phyloP scores from a whole-genome alignment of 345 rosid genomes.

The Turritis glabra region DNA sequence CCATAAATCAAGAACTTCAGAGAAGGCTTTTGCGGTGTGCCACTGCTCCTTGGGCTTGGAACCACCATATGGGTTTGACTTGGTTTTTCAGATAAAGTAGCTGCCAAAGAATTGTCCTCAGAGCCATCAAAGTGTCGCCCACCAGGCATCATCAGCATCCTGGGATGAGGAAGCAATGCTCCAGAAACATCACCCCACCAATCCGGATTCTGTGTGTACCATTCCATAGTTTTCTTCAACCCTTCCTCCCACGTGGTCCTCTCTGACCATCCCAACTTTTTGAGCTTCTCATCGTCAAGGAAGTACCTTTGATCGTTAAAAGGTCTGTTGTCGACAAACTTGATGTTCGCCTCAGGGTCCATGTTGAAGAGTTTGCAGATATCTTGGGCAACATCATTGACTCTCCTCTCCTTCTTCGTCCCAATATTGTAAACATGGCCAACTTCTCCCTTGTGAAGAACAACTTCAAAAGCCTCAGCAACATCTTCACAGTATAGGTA shows the following conservation, averaged over 20 bases:
- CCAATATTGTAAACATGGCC: constrained; percentile 92
- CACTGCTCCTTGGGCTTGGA: constrained; percentile 49
- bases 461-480: constrained; percentile 85
- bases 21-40: constrained; percentile 46
- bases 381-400: constrained; percentile 81
- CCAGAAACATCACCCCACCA: constrained; percentile 99
- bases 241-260: constrained; percentile 85
- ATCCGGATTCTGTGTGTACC: constrained; percentile 83
- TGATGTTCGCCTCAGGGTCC: constrained; percentile 67
- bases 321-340: constrained; percentile 83
- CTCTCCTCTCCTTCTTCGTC: constrained; percentile 89
- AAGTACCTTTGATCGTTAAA: constrained; percentile 92
- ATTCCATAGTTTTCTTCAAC: constrained; percentile 73
- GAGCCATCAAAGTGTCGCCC: constrained; percentile 77
- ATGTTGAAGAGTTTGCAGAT: constrained; percentile 67
- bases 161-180: constrained; percentile 89
- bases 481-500: constrained; percentile 86
- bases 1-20: constrained; percentile 75
- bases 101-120: constrained; percentile 51
- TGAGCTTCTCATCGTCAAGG: constrained; percentile 81
- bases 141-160: constrained; percentile 96
- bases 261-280: constrained; percentile 80
- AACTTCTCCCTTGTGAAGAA: constrained; percentile 91
- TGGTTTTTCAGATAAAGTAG: constrained; percentile 37
- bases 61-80: constrained; percentile 64